Percentiles rank a stretch among this genome's conserved stretches.
Evolutionary conservation across 2,329 filamentous ascomycete genomes (phyloP).

Genomic region (Fusarium buxicola): DNA sequence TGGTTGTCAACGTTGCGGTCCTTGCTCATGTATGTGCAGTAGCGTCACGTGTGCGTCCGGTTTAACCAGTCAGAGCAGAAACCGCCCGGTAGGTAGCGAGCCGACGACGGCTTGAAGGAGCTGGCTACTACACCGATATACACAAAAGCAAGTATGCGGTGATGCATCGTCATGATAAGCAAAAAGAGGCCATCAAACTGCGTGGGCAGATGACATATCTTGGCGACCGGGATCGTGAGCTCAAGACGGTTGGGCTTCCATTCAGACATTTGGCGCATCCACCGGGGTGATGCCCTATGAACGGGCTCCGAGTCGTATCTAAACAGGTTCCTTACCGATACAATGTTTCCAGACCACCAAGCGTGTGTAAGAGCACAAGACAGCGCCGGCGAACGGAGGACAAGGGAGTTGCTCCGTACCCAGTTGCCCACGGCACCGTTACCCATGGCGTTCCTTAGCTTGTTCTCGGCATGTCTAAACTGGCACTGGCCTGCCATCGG

Average conservation of each 20-base stretch:
- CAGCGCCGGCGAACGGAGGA: constrained; percentile 8
- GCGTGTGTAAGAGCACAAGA: constrained; percentile 17
- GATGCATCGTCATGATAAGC: constrained; percentile 30
- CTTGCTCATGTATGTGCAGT: constrained; percentile 37
- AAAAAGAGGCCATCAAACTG: constrained; percentile 13
- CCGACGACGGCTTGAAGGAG: constrained; percentile 30
- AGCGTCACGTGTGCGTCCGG: constrained; percentile 41
- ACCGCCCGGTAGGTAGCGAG: constrained; percentile 29
- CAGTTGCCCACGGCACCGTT: constrained; percentile 29
- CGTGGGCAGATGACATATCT: constrained; percentile 31
- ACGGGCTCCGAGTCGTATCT: constrained; percentile 16
- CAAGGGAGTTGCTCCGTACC: constrained; percentile 10
- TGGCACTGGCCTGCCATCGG: constrained; percentile 29
- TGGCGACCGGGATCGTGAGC: constrained; percentile 21
- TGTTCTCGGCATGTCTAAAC: constrained; percentile 39
- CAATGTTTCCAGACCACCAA: constrained; percentile 4
- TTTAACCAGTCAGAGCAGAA: constrained; percentile 32
- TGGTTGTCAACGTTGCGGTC: constrained; percentile 18
- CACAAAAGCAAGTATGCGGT: constrained; percentile 28
- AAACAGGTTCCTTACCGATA: constrained; percentile 16
- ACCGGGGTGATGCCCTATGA: constrained; percentile 34
- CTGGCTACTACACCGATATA: constrained; percentile 3
- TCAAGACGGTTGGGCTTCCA: constrained; percentile 29
- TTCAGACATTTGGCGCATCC: constrained; percentile 22
- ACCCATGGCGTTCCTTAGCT: constrained; percentile 34